phyloP scores from a whole-genome alignment of 257 asterid species.

The Solanum habrochaites region DNA sequence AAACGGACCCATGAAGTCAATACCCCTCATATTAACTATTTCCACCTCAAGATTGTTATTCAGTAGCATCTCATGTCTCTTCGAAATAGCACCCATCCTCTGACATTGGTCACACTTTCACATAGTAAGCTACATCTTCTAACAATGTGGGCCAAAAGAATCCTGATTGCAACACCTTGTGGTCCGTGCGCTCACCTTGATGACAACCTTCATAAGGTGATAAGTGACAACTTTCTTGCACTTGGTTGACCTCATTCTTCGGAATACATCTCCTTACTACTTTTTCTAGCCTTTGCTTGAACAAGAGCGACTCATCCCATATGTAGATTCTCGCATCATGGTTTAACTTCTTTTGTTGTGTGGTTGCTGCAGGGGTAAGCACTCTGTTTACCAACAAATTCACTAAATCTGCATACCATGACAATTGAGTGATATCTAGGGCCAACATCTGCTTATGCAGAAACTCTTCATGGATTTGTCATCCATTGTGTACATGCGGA shows the following conservation, averaged over 20 bases:
- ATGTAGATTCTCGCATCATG: not conserved
- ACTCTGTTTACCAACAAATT: not conserved
- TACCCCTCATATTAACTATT: not conserved
- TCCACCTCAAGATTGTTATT: not conserved
- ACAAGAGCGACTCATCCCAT: not conserved
- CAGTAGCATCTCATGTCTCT: not conserved
- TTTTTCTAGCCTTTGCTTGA: not conserved
- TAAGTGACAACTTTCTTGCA: not conserved
- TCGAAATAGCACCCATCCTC: not conserved
- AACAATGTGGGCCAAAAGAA: not conserved
- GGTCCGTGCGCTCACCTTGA: not conserved
- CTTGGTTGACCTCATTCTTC: not conserved
- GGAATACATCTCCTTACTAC: not conserved
- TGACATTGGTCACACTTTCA: not conserved
- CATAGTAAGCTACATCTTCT: not conserved
- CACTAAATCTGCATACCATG: not conserved
- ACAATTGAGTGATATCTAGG: not conserved
- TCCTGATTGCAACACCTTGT: not conserved
- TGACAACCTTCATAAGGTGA: not conserved
- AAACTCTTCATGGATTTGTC: not conserved
- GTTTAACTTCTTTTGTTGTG: not conserved
- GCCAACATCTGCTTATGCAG: not conserved
- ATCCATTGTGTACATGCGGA: not conserved
- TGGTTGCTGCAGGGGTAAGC: not conserved
- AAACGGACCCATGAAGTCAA: not conserved